A percentile compares a stretch with the other conserved stretches of the same genome.
These are phyloP conservation scores for Selenicereus undatus DNA, from an alignment of 148 eudicot genomes.

Conservation along the genomic window DNA sequence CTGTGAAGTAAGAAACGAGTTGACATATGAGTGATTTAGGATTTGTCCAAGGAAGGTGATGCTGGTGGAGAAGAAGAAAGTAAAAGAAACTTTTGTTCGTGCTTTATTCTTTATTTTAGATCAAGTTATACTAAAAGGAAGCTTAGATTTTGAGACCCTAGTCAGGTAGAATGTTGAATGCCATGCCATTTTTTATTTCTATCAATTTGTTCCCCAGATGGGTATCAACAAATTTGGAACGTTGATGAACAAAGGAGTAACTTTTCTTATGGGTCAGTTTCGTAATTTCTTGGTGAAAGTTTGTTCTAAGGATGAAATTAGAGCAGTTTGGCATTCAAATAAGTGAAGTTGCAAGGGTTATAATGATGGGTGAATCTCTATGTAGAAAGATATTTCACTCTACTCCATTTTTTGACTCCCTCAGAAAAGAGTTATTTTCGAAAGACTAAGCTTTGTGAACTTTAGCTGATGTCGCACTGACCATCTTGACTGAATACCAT, in stretches of 20 bases:
- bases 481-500: not conserved
- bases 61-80: not conserved
- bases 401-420: not conserved
- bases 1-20: no score
- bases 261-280: not conserved
- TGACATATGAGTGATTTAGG: slow-evolving; percentile 11
- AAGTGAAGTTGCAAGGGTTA: not conserved
- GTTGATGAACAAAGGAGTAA: not conserved
- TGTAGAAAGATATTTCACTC: not conserved
- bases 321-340: not conserved
- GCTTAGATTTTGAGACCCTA: not conserved
- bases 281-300: not conserved
- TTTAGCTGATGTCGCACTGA: not conserved
- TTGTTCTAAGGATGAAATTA: not conserved
- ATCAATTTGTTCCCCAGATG: not conserved
- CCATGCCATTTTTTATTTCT: not conserved
- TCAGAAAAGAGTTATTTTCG: not conserved
- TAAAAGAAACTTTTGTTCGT: no score
- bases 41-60: not conserved
- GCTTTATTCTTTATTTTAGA: not conserved
- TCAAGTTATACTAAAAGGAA: not conserved
- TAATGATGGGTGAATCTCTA: not conserved
- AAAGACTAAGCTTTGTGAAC: not conserved
- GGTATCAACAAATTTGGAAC: not conserved
- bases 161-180: not conserved